Conservation (phyloP, 1,139 yeast genomes). For the Candida dubliniensis region DNA sequence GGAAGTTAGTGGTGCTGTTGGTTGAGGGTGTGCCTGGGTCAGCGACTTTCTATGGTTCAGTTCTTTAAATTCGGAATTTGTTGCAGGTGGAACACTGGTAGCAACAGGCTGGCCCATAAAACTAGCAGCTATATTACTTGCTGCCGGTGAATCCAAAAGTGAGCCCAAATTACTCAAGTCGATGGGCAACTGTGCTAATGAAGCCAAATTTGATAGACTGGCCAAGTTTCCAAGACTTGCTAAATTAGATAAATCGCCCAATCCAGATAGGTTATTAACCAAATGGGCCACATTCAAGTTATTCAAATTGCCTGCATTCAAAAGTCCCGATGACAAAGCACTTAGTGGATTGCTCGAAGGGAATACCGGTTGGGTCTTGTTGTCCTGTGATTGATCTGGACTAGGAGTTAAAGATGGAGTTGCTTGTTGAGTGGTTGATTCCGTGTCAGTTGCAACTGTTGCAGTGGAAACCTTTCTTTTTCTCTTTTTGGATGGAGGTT, state of each 20-base stretch:
- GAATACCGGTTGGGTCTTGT: background rate
- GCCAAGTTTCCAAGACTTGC: slow-evolving; percentile 41
- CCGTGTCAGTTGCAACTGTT: background rate
- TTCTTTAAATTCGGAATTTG: background rate
- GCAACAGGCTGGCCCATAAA: slow-evolving; percentile 3
- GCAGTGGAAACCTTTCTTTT: slow-evolving; percentile 9
- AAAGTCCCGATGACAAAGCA: slow-evolving; percentile 19
- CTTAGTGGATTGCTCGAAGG: slow-evolving; percentile 14
- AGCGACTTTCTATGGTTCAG: slow-evolving; percentile 1
- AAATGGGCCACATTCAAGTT: slow-evolving; percentile 46
- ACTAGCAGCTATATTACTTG: slow-evolving; percentile 7
- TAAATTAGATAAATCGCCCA: slow-evolving; percentile 22
- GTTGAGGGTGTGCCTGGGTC: background rate
- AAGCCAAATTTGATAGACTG: slow-evolving; percentile 42
- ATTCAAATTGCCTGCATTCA: slow-evolving; percentile 47
- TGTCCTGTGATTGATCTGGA: slow-evolving; percentile 9
- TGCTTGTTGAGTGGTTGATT: slow-evolving; percentile 21
- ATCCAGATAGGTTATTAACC: slow-evolving; percentile 42
- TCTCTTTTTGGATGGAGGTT: slow-evolving; percentile 6
- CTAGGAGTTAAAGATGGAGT: slow-evolving; percentile 23
- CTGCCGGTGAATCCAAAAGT: slow-evolving; percentile 25
- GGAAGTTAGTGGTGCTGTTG: too few relatives aligned
- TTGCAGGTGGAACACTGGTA: slow-evolving; percentile 1
- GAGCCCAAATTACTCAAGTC: slow-evolving; percentile 41
- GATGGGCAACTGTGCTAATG: slow-evolving; percentile 46